phyloP scores from a whole-genome alignment of 148 eudicot species.

The Cornus kousa region DNA sequence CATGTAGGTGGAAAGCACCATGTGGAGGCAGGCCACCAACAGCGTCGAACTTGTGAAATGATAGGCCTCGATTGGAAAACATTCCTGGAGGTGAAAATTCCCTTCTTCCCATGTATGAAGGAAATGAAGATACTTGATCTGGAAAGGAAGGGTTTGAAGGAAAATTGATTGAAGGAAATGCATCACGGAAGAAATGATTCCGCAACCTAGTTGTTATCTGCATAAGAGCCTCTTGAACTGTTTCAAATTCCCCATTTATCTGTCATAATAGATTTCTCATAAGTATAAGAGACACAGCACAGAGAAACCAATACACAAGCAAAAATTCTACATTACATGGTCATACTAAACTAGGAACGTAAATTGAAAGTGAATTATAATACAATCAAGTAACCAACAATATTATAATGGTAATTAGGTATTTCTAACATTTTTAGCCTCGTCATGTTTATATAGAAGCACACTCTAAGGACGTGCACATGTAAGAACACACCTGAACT shows the following conservation, averaged over 20 bases:
- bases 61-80: constrained; percentile 51
- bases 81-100: constrained; percentile 72
- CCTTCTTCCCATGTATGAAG: constrained; percentile 60
- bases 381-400: background rate
- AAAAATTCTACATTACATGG: background rate
- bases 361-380: background rate
- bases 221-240: constrained; percentile 84
- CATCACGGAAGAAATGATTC: constrained; percentile 80
- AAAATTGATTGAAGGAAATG: constrained; percentile 52
- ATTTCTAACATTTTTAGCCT: background rate
- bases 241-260: constrained; percentile 79
- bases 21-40: constrained; percentile 56
- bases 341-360: background rate
- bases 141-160: constrained; percentile 47
- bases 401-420: background rate
- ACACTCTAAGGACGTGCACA: background rate
- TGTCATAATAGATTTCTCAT: constrained; percentile 22
- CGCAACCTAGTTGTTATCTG: constrained; percentile 75
- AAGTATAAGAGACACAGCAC: background rate
- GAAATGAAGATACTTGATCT: constrained; percentile 59
- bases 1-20: constrained; percentile 51
- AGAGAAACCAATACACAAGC: background rate
- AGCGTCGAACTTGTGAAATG: constrained; percentile 66
- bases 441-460: background rate
- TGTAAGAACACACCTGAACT: constrained; percentile 56